Evolutionary conservation across 768 basidiomycete species (phyloP), one percentile per base, ranked within the genome.

Genomic region (Tricholoma bakamatsutake): DNA sequence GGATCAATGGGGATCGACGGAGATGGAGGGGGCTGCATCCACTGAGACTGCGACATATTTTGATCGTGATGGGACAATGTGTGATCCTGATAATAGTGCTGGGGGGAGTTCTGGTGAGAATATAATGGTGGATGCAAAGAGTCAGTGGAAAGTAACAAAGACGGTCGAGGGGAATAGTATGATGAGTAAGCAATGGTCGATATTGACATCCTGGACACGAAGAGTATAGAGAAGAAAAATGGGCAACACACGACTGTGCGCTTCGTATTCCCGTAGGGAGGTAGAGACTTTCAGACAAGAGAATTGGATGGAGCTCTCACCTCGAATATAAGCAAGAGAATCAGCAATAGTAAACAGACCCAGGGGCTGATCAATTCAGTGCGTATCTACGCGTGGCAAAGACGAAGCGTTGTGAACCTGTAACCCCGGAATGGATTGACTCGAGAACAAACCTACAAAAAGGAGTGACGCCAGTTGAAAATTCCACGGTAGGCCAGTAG

Each of bases 1-100:
- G 88, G 88, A 69, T 90, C 87, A 53, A 89, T 85, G 34, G 82
- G 82, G 51, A 82, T 75, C 42, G 84, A 75, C 0, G 84, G 80
- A 24, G 85, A 83, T 52, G 80, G 78, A 6, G 62, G 64, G 1
- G 60, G 76, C 53, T 76, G 79, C 74, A 78, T 79, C 9, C 73
- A 71, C 59, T 80, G 79, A 18, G 74, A 71, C 57, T 79, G 79
- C 31, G 69, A 61, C 58, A 71, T 59, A 17, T 65, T 64, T 57
- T 77, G 75, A 52, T 78, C 75, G 59, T 73, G 74, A 55, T 73
- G 77, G 58, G 73, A 66, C 68, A 76, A 69, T 56, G 68, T 62
- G 57, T 70, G 69, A 61, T 77, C 72, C 67, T 77, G 73, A 57
- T 76, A 72, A 52, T 69, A 69, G 59, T 59, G 42, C 27, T n/a